Base-by-base conservation (phyloP, 179 eudicot genomes). In the Vitellaria paradoxa region DNA sequence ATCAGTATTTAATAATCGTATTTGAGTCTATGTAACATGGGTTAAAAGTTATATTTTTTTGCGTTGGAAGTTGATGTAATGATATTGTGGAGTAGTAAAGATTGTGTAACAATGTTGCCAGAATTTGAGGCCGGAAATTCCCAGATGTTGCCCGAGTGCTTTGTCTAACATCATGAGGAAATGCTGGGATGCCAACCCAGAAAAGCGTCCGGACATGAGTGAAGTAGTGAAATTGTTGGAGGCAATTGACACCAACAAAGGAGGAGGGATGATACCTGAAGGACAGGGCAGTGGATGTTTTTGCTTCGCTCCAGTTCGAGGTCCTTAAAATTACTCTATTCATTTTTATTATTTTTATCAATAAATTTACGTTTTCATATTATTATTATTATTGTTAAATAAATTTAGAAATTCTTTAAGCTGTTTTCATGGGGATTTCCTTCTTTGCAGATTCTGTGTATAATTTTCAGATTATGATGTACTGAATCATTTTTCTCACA, bases 221-320 rank as follows among this genome's bases (percentile, higher is more conserved):
- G 97, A 89, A 77, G 94, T 88, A 8, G 97, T 92, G 74, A 84
- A 26, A 66, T 47, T 92, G 77, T 79, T 90, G 12, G 97, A 92
- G 83, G 94, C 88, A 30, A 83, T 90, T 4, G 97, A 92, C 77
- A 92, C 91, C 0, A 92, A 80, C 85, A 92, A 83, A 78, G 97
- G 94, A 7, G 92, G 94, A 62, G 94, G 97, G 45, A 92, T 92
- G 97, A 88, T 90, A 76, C 92, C 97, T 0, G 94, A 92, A 72
- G 97, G 83, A 62, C 87, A 90, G 62, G 76, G 86, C 61, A 49
- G 81, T 20, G 75, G 92, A 21, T 92, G 97, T 73, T 89, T 92
- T 56, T 92, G 92, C 88, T 87, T 92, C 57, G 85, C 85, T 46
- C 86, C 82, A 10, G 67, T 68, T 74, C 88, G 90, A 37, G 97